These are phyloP conservation scores for Santalum album DNA, from an alignment of 164 flowering plant species.

Conservation along the genomic window DNA sequence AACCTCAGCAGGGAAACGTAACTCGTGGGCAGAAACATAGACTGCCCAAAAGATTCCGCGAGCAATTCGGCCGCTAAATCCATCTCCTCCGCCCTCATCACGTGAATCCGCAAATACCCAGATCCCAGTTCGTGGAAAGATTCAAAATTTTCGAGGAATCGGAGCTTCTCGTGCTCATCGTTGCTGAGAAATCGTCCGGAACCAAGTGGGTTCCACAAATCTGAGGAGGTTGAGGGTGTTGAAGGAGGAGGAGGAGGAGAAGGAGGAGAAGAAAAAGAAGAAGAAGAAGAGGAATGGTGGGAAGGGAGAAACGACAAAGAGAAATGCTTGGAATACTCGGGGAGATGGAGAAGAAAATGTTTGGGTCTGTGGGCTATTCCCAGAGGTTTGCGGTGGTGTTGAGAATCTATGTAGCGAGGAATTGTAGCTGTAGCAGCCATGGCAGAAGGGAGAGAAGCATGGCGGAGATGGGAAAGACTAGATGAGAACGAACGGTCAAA, in stretches of 20 bases:
- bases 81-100: conserved; percentile 56
- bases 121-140: conserved; percentile 35
- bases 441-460: background rate
- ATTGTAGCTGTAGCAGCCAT: background rate
- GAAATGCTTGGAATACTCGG: background rate
- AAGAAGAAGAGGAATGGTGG: conserved; percentile 9
- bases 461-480: background rate
- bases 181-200: conserved; percentile 36
- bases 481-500: background rate
- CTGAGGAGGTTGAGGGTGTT: conserved; percentile 5
- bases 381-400: background rate
- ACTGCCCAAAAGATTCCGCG: conserved; percentile 75
- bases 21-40: conserved; percentile 46
- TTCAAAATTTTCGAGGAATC: conserved; percentile 33
- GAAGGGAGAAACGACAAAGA: background rate
- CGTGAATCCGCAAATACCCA: conserved; percentile 53
- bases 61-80: conserved; percentile 52
- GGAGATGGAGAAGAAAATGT: conserved; percentile 9
- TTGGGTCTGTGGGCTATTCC: background rate
- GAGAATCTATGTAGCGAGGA: background rate
- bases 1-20: conserved; percentile 45
- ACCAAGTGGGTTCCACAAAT: conserved; percentile 23
- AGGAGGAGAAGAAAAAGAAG: conserved; percentile 16
- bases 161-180: conserved; percentile 46
- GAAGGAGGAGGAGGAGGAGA: conserved; percentile 16